Evolutionary conservation across 306 rosid species (phyloP), one percentile per base, ranked within the genome.

Genomic region (Prinsepia uniflora): DNA sequence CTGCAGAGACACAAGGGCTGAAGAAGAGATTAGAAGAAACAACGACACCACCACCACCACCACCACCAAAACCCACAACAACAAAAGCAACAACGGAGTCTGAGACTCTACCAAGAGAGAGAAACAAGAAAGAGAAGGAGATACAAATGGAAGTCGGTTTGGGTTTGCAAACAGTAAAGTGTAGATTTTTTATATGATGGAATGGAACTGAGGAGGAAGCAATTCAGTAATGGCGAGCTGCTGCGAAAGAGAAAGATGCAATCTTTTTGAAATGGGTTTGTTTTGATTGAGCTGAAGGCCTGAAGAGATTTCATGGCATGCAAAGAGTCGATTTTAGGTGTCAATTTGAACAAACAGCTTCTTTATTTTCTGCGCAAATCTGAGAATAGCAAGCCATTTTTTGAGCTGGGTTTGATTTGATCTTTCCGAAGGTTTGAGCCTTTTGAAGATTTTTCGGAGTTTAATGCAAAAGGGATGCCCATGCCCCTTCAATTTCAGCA

Each of bases 401-500:
- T 45, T 64, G 34, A 65, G 48, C 44, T 49, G 7, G 17, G 3
- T 24, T 24, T 24, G 30, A 24, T 24, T 24, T 24, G 30, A 24
- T 24, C 30, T 24, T 24, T 24, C 0, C 63, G 9, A 60, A 5
- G 41, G 15, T 53, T 48, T 57, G 63, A 22, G 39, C 73, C 22
- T 58, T 74, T 9, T n/a, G 39, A 5, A 10, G 68, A 49, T 41
- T 54, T 68, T 57, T 64, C 67, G 43, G 53, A 34, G 7, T 4
- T 49, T n/a, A 46, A 63, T 12, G 59, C 58, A 8, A 73, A 73
- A 72, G 82, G 76, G 68, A 74, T 78, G 72, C 73, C 77, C 63
- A 74, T 78, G 72, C 73, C 77, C 63, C 65, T 77, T 70, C 77
- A 73, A 10, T 73, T 73, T 55, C 70, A 72, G 62, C 62, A 76